phyloP scores from a whole-genome alignment of 805 yeast genomes.

The Cyberlindnera lachancei region DNA sequence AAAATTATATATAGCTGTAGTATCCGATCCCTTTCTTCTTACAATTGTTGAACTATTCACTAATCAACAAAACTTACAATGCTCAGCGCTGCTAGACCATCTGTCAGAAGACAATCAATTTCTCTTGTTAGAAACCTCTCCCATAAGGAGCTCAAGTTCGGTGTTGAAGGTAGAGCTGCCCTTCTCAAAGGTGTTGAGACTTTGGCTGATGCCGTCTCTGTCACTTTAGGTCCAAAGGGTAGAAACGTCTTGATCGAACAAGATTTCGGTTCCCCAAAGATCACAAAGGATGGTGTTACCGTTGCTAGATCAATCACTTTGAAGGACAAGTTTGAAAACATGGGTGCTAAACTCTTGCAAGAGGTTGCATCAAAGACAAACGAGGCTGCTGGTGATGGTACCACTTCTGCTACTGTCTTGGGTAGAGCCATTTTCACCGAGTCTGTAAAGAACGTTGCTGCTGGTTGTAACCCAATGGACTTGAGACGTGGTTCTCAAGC shows the following conservation, averaged over 20 bases:
- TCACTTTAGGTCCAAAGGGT: conserved; percentile 97
- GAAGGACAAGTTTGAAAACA: conserved; percentile 91
- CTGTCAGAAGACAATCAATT: conserved; percentile 17
- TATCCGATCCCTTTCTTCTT: too few species aligned
- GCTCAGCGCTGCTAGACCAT: conserved; percentile 23
- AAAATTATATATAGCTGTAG: too few species aligned
- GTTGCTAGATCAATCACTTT: conserved; percentile 85
- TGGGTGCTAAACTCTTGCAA: conserved; percentile 93
- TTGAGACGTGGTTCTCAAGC: conserved; percentile 97
- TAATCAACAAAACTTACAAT: conserved; percentile 9
- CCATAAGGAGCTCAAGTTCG: conserved; percentile 94
- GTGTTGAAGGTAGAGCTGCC: conserved; percentile 52
- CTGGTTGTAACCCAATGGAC: conserved; percentile 99
- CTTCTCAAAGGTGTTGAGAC: conserved; percentile 88
- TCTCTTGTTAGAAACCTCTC: conserved; percentile 26
- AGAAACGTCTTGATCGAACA: conserved; percentile 96
- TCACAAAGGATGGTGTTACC: conserved; percentile 99
- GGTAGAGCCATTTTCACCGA: conserved; percentile 97
- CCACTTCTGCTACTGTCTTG: conserved; percentile 94
- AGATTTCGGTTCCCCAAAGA: conserved; percentile 94
- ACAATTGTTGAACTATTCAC: too few species aligned
- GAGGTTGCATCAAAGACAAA: conserved; percentile 98
- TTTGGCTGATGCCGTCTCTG: conserved; percentile 86
- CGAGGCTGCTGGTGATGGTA: conserved; percentile 98
- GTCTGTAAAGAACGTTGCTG: conserved; percentile 96